Base-by-base conservation (phyloP, 139 green algal species). In the Gonium pectorale region DNA sequence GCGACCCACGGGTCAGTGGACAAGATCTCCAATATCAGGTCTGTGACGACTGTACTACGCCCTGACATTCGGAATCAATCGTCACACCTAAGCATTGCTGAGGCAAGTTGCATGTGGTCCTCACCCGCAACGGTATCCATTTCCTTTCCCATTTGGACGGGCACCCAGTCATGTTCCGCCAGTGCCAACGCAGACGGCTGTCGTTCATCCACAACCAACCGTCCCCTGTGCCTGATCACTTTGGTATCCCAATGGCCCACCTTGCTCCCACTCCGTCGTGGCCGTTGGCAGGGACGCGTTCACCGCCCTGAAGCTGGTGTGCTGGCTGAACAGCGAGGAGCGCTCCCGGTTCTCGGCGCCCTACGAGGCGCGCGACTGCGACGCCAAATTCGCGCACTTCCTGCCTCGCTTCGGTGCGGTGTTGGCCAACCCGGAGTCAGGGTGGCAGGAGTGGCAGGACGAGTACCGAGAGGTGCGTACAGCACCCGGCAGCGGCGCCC, bases 261-360 rank as follows among this genome's bases (percentile, higher is more conserved):
- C 56, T 68, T 11, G n/a, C 13, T 40, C 11, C 9, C 38, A 9
- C 22, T n/a, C 9, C 4, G 26, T 13, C 43, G n/a, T n/a, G n/a
- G n/a, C n/a, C n/a, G n/a, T n/a, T n/a, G n/a, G 15, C 85, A 93
- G 90, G 49, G 82, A 94, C n/a, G 86, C 86, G 0, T 91, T 91
- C 78, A 91, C 90, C 0, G 93, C 93, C 0, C 90, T 96, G 29
- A 94, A 94, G 87, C 86, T 96, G 33, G 84, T 52, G 43, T 95
- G 92, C 84, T 95, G 92, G 93, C 70, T 96, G 43, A 95, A 94
- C 89, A 92, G 83, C 2, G 38, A 94, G 59, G 93, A 96, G 88
- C 77, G 74, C n/a, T 73, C 33, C 24, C 67, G 85, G 13, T 96
- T 96, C 84, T 86, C 64, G 6, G 87, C 88, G 8, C 92, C 93